Conservation (phyloP, 805 yeast species). For the Candida palmyrensis region DNA sequence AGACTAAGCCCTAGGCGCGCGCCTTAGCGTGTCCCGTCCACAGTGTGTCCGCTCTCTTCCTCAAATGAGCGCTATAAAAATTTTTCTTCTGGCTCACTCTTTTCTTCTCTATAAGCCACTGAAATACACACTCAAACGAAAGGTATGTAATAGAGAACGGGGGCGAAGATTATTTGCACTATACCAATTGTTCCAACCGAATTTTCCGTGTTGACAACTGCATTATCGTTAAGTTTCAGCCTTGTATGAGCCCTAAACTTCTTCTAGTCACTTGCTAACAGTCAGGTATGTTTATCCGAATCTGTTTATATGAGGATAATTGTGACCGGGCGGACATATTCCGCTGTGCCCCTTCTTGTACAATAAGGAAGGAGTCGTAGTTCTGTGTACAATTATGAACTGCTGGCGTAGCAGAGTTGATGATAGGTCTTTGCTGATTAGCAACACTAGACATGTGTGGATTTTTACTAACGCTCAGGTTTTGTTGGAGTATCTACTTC, state of each 20-base stretch:
- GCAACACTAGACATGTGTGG: not conserved
- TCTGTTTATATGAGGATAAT: conserved; percentile 33
- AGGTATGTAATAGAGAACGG: conserved; percentile 15
- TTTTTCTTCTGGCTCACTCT: too few species aligned
- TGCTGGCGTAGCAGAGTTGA: conserved; percentile 38
- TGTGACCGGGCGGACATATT: conserved; percentile 52
- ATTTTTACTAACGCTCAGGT: conserved; percentile 11
- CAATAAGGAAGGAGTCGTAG: conserved; percentile 39
- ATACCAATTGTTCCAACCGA: conserved; percentile 51
- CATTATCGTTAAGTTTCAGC: conserved; percentile 50
- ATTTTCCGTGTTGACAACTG: conserved; percentile 44
- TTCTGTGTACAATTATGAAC: conserved; percentile 44
- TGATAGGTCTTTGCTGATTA: conserved; percentile 42
- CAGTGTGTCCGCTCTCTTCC: too few species aligned
- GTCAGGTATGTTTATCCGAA: conserved; percentile 10
- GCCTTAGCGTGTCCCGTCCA: too few species aligned
- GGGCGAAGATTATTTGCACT: conserved; percentile 45
- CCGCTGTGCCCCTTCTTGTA: conserved; percentile 37
- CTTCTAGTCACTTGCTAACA: conserved; percentile 13
- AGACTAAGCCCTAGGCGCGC: too few species aligned
- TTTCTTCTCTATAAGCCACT: not conserved
- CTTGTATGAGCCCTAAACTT: conserved; percentile 40
- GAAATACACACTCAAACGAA: conserved; percentile 10
- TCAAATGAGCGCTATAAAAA: too few species aligned
- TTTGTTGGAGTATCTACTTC: conserved; percentile 13